Evolutionary conservation across 805 yeast species (phyloP), one percentile per base, ranked within the genome.

Genomic region (Ogataea kodamae): DNA sequence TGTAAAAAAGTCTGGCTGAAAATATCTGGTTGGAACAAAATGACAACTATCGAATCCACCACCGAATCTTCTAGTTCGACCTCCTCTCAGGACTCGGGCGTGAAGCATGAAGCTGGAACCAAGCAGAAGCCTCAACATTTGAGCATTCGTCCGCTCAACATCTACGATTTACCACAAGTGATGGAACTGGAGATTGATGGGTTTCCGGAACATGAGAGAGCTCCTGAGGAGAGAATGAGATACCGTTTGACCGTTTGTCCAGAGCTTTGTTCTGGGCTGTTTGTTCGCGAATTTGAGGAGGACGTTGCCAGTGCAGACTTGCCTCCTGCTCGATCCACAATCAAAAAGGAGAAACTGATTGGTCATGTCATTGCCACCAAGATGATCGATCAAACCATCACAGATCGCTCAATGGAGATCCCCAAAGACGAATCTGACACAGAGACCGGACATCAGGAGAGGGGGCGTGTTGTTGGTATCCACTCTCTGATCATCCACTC

Each of bases 231-330:
- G 31, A 78, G 73, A 45, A 59, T 77, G 35, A 64, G 62, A 44
- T 90, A 85, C 64, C 71, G 97, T 48, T 67, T 90, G 43, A 70
- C 70, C 1, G 76, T 66, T 4, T 89, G 97, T 56, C 97, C 97
- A 7, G 98, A 90, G 57, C 72, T 90, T 37, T 78, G 92, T 45
- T 76, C 89, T 5, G 97, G 97, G 2, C 68, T 92, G 37, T 92
- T 90, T 52, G 68, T 87, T 32, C 70, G 96, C 53, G 76, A 76
- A 36, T 82, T 81, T 59, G 65, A 54, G 28, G 35, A 37, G 12
- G 54, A 45, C 9, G 64, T 59, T 18, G 27, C 27, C 15, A 31
- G 37, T 10, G 31, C 43, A 16, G 50, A 49, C 18, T 45, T 42
- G 25, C 69, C 64, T 32, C 78, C 77, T 12, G 50, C 57, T 42